Evolutionary conservation across 2,329 filamentous ascomycete species (phyloP).

Genomic region (Trichoderma polysporum): DNA sequence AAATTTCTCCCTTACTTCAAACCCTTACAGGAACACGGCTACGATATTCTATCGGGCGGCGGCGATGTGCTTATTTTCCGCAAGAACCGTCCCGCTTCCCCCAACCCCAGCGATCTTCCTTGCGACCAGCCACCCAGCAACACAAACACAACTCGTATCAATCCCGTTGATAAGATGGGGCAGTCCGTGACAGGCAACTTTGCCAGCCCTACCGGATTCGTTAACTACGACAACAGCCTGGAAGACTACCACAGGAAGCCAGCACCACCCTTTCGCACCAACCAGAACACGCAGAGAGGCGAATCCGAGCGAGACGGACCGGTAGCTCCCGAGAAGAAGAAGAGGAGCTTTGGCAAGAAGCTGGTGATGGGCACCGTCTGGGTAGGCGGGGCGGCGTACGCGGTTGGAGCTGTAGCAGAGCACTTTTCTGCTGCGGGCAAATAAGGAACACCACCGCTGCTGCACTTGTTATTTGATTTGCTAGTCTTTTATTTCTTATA

Average conservation of each 20-base stretch:
- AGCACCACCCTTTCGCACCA: conserved; percentile 38
- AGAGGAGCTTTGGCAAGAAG: conserved; percentile 47
- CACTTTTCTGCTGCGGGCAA: conserved; percentile 52
- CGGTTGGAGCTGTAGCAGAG: conserved; percentile 58
- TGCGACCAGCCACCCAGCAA: background rate
- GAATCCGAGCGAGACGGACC: conserved; percentile 49
- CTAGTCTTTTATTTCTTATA: background rate
- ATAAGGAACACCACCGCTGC: background rate
- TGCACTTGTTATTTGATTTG: background rate
- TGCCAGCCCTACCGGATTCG: conserved; percentile 64
- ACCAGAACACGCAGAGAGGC: conserved; percentile 41
- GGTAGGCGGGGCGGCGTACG: conserved; percentile 57
- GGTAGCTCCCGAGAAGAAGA: conserved; percentile 32
- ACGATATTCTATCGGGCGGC: conserved; percentile 63
- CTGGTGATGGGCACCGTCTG: conserved; percentile 54
- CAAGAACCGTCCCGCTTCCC: conserved; percentile 45
- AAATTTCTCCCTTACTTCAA: conserved; percentile 66
- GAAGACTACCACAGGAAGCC: conserved; percentile 32
- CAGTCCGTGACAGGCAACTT: conserved; percentile 54
- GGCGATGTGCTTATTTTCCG: conserved; percentile 66
- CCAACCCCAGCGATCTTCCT: conserved; percentile 12
- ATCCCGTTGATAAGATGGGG: conserved; percentile 60
- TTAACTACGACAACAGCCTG: conserved; percentile 54
- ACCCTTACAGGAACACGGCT: conserved; percentile 59
- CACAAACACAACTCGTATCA: conserved; percentile 37